Base-by-base conservation (phyloP, 2,329 filamentous ascomycete species). In the Aspergillus cejpii region DNA sequence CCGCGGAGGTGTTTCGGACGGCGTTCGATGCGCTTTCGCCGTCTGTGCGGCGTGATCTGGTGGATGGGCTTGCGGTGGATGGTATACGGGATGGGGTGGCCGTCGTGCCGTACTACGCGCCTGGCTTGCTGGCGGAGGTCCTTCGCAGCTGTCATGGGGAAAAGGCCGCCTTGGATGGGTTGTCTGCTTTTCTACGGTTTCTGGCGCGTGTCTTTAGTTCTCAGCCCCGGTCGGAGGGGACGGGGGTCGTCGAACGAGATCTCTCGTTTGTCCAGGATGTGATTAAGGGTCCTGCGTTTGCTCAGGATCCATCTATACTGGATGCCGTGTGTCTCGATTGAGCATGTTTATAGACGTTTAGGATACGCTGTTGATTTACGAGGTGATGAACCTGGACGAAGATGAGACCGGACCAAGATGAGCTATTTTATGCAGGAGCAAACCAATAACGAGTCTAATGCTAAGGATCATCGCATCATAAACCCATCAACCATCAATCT, bases 21-120 rank as follows among this genome's bases (percentile, higher is more conserved):
- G 60, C 60, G 2, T 67, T 64, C 43, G 39, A 49, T 1, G 23
- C 23, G 31, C 49, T 66, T 3, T 49, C 58, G 6, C 31, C 43
- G 5, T 12, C 40, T 2, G 48, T 44, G 14, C 56, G 53, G 31
- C 12, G 52, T 1, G 44, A 50, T 6, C 54, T 69, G 3, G 49
- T 64, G 5, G 40, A 54, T 6, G 54, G 59, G 20, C 52, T 70
- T 17, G 69, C 63, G 45, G 55, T 66, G 10, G 62, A 68, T 43
- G 67, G 67, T 1, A 51, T 60, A 3, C 50, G 58, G 24, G 58
- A 61, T 15, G 56, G 61, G 26, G 59, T 58, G 6, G 67, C 66
- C 0, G 58, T 69, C 10, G 50, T 66, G 6, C 62, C 63, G 3
- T 68, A 67, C 26, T 70, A 70, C 33, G 64, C 65, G 48, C 66